Base-by-base conservation (phyloP, 1,139 yeast species). In the Zygosaccharomyces pseudobailii region DNA sequence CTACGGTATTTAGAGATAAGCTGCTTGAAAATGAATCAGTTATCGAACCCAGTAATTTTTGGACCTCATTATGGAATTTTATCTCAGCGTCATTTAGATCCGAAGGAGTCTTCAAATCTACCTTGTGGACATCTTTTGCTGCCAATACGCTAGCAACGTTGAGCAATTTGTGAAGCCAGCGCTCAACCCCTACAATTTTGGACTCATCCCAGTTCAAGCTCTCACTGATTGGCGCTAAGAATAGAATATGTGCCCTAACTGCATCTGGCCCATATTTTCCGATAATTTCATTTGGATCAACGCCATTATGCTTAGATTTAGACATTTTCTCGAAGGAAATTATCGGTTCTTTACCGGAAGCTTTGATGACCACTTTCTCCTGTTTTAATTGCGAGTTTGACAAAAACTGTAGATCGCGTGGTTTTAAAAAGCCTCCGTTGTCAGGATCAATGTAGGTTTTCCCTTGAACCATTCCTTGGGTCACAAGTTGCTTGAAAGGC, bases 381-480 rank as follows among this genome's bases (percentile, higher is more conserved):
- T 65, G 66, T 0, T 13, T 13, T 2, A 13, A 2, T 2, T 13
- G 2, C 17, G 75, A 66, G 34, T 69, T 67, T 6, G 42, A 25
- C 1, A 69, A 50, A 1, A 67, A 44, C 45, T 78, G 83, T 17
- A 83, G 60, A 56, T 92, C 97, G 1, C 82, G 80, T 0, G 95
- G 94, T 55, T 79, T 87, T 54, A 92, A 71, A 61, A 85, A 90
- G 50, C 80, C 71, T 0, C 92, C 95, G 36, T 76, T 83, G 0
- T 66, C 68, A 1, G 96, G 94, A 56, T 89, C 84, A 9, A 75
- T 72, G 56, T 66, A 86, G 0, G 98, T 92, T 60, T 79, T 81
- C 1, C 97, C 97, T 55, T 90, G 97, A 3, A 92, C 98, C 98
- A 92, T 92, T 13, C 98, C 98, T 63, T 90, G 98, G 1, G 97